Conservation (phyloP, 371 early-diverging fungal species). For the Syncephalastrum contaminatum region DNA sequence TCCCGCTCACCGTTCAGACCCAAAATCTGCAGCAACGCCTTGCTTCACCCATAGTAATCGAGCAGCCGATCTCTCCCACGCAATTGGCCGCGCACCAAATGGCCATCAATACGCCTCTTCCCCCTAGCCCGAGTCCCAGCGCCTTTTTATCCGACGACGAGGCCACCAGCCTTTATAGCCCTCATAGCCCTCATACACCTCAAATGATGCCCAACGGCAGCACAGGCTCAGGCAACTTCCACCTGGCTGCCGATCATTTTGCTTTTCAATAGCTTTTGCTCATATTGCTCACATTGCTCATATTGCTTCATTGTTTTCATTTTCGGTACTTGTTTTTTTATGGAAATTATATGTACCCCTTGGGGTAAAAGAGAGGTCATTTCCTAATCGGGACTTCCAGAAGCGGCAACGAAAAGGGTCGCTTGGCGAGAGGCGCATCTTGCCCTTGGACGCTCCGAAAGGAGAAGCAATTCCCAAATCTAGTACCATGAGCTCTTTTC, state of each 20-base stretch:
- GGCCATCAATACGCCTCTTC: constrained; percentile 17
- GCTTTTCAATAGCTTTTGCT: constrained; percentile 1
- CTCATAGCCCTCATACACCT: constrained; percentile 22
- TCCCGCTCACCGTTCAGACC: constrained; percentile 14
- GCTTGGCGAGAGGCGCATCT: too few species aligned
- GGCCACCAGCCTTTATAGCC: constrained; percentile 15
- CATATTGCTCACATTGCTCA: too few species aligned
- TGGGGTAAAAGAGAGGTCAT: constrained; percentile 7
- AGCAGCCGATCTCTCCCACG: constrained; percentile 1
- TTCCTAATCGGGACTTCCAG: neutral
- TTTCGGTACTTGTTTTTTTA: too few species aligned
- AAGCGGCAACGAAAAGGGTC: constrained; percentile 1
- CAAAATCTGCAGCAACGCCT: constrained; percentile 11
- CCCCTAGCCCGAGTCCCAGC: constrained; percentile 21
- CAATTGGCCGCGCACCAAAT: constrained; percentile 9
- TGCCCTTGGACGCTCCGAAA: too few species aligned
- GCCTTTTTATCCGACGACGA: constrained; percentile 25
- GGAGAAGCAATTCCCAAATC: too few species aligned
- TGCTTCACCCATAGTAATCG: neutral
- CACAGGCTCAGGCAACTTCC: constrained; percentile 4
- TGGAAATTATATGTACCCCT: too few species aligned
- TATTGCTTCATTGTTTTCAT: too few species aligned
- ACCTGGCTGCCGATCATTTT: constrained; percentile 6
- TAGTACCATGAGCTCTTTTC: too few species aligned
- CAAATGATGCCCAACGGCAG: constrained; percentile 10